Conservation (phyloP, 352 stramenopile species). For the Pythium rishiriense region DNA sequence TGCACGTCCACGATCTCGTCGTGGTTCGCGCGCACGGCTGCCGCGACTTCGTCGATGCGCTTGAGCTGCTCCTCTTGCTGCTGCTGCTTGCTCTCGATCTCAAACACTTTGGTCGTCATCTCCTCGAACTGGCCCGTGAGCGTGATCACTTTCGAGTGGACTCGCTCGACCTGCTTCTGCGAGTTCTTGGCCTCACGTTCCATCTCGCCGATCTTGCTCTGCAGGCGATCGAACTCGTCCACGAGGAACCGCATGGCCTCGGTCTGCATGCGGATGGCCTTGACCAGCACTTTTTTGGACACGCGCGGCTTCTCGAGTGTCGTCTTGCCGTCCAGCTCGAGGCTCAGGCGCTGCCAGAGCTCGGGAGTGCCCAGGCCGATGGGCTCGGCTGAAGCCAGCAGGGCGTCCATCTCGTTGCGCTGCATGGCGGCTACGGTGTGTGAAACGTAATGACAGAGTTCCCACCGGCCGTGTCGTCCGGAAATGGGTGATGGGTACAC, state of each 20-base stretch:
- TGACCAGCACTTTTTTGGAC: conserved; percentile 83
- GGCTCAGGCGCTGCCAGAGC: conserved; percentile 75
- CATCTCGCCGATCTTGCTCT: conserved; percentile 74
- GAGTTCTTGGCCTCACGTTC: conserved; percentile 74
- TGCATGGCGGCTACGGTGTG: conserved; percentile 44
- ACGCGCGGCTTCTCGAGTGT: conserved; percentile 77
- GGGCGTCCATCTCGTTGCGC: conserved; percentile 80
- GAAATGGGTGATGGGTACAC: conserved; percentile 19
- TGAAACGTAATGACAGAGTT: background rate
- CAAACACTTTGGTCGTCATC: conserved; percentile 57
- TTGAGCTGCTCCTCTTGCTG: conserved; percentile 71
- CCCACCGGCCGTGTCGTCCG: background rate
- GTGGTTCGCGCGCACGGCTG: conserved; percentile 43
- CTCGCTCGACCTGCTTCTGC: conserved; percentile 76
- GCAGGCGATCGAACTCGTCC: conserved; percentile 81
- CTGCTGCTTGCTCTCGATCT: conserved; percentile 58
- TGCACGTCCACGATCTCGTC: conserved; percentile 56
- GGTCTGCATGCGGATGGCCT: conserved; percentile 80
- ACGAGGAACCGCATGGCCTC: conserved; percentile 83
- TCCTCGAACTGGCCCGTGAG: conserved; percentile 77
- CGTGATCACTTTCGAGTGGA: conserved; percentile 77
- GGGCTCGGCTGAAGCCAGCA: conserved; percentile 38
- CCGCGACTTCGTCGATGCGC: conserved; percentile 67
- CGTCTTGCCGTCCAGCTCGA: conserved; percentile 80
- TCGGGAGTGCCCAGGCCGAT: conserved; percentile 76